A percentile compares a stretch with the other conserved stretches of the same genome.
phyloP scores from a whole-genome alignment of 78 protist species.

The Cavenderia fasciculata region DNA sequence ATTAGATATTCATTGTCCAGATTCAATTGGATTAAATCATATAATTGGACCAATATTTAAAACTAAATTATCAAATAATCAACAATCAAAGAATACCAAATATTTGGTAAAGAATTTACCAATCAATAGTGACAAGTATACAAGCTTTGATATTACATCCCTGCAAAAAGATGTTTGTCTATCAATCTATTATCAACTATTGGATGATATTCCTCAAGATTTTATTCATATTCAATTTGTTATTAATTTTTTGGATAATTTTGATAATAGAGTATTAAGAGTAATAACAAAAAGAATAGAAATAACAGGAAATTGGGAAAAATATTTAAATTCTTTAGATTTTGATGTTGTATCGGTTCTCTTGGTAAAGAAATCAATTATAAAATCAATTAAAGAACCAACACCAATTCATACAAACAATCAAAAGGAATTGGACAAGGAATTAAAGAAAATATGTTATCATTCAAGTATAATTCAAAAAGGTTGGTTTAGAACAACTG shows the following conservation, averaged over 20 bases:
- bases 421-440: conserved; percentile 28
- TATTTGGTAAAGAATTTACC: neutral
- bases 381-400: neutral
- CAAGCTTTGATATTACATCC: conserved; percentile 20
- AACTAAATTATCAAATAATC: neutral
- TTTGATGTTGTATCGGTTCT: conserved; percentile 6
- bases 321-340: conserved; percentile 23
- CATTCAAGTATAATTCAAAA: conserved; percentile 15
- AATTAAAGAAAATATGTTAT: neutral
- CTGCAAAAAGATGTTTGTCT: conserved; percentile 42
- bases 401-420: neutral
- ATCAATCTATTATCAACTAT: conserved; percentile 15
- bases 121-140: neutral
- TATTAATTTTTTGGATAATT: neutral
- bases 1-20: conserved; percentile 49
- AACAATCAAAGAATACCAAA: neutral
- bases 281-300: conserved; percentile 47
- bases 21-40: conserved; percentile 23
- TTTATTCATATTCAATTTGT: conserved; percentile 52
- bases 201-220: conserved; percentile 38
- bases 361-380: neutral
- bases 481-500: conserved; percentile 35
- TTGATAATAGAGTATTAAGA: conserved; percentile 20
- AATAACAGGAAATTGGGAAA: conserved; percentile 39
- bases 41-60: conserved; percentile 54